Evolutionary conservation across 371 early-diverging fungal species (phyloP).

Genomic region (Phascolomyces articulosus): DNA sequence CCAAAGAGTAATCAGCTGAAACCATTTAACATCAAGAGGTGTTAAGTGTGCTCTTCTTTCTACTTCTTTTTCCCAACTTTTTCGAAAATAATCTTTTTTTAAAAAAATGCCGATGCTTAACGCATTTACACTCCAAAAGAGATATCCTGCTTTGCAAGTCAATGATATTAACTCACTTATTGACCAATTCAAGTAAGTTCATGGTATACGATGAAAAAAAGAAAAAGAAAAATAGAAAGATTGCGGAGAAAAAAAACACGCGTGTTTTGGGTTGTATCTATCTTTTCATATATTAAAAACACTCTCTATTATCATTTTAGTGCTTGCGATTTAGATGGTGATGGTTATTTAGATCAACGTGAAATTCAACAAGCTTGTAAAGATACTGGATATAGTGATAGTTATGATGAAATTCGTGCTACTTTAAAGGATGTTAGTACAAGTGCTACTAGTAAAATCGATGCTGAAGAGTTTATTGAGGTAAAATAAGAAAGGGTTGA

Average conservation of each 20-base stretch:
- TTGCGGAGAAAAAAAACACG: background rate
- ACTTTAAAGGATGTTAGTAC: constrained; percentile 74
- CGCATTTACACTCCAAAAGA: constrained; percentile 59
- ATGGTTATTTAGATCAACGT: constrained; percentile 76
- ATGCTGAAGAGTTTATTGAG: constrained; percentile 86
- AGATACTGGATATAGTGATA: constrained; percentile 68
- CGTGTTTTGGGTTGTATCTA: too few relatives aligned
- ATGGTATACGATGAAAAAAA: background rate
- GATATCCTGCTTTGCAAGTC: constrained; percentile 63
- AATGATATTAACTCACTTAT: constrained; percentile 65
- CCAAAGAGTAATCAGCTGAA: background rate
- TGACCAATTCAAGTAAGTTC: constrained; percentile 63
- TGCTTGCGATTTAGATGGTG: constrained; percentile 72
- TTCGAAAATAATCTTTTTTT: constrained; percentile 15
- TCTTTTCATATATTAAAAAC: background rate
- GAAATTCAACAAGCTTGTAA: constrained; percentile 74
- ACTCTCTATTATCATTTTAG: constrained; percentile 30
- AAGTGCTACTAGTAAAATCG: constrained; percentile 75
- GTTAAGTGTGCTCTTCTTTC: background rate
- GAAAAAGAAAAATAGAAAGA: too few relatives aligned
- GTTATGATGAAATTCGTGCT: constrained; percentile 79
- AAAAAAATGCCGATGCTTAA: constrained; percentile 34
- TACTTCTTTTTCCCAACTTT: background rate
- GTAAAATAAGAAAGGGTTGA: constrained; percentile 32
- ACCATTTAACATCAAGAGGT: background rate